These are phyloP conservation scores for Saccharum hybrid DNA, from an alignment of 202 grass and related monocot genomes.

Conservation along the genomic window DNA sequence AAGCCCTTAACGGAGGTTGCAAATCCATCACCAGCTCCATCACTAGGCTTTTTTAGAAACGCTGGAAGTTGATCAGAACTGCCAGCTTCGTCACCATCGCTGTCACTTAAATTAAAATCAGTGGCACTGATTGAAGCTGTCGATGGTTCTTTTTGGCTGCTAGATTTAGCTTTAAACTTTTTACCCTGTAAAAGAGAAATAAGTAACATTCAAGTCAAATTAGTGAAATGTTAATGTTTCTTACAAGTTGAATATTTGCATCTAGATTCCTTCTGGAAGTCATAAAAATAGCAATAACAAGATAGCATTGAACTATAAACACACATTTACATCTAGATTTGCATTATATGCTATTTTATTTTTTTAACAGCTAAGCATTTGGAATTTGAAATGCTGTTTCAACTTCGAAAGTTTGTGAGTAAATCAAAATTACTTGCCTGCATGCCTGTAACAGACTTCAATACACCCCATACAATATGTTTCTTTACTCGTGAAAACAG, in stretches of 20 bases:
- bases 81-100: slow-evolving; percentile 74
- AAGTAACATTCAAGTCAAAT: slow-evolving; percentile 29
- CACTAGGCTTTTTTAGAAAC: slow-evolving; percentile 70
- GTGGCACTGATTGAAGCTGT: slow-evolving; percentile 54
- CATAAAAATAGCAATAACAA: neutral
- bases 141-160: slow-evolving; percentile 67
- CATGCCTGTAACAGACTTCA: slow-evolving; percentile 97
- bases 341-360: slow-evolving; percentile 38
- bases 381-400: slow-evolving; percentile 33
- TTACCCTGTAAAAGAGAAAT: slow-evolving; percentile 70
- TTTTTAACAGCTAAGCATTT: slow-evolving; percentile 36
- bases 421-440: slow-evolving; percentile 65
- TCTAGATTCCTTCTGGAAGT: slow-evolving; percentile 17
- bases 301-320: slow-evolving; percentile 11
- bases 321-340: slow-evolving; percentile 28
- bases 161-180: slow-evolving; percentile 92
- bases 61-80: slow-evolving; percentile 78
- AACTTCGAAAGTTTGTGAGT: slow-evolving; percentile 36
- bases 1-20: slow-evolving; percentile 89
- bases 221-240: neutral
- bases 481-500: slow-evolving; percentile 97
- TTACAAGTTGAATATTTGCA: slow-evolving; percentile 10
- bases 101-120: slow-evolving; percentile 84
- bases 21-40: slow-evolving; percentile 96
- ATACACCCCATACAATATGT: slow-evolving; percentile 93